phyloP scores from a whole-genome alignment of 1,139 yeast species.

The Yamadazyma atmosphaerica region DNA sequence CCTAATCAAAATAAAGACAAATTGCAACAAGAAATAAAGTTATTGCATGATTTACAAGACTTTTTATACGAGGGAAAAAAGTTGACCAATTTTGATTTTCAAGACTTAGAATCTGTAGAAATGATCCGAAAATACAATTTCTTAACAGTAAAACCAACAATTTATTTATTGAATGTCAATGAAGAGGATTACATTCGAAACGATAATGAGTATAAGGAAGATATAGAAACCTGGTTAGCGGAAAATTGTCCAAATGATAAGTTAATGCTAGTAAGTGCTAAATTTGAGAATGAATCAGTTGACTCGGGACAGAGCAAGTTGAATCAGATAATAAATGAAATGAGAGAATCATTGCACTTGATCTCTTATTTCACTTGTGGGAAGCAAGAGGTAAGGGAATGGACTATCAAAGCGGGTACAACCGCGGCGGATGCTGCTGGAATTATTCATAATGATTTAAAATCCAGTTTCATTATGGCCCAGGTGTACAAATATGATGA shows the following conservation, averaged over 20 bases:
- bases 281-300: slow-evolving; percentile 44
- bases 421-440: slow-evolving; percentile 94
- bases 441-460: slow-evolving; percentile 85
- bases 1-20: slow-evolving; percentile 28
- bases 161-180: slow-evolving; percentile 59
- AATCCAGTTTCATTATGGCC: slow-evolving; percentile 80
- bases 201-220: slow-evolving; percentile 43
- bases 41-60: slow-evolving; percentile 51
- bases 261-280: slow-evolving; percentile 60
- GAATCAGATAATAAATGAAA: slow-evolving; percentile 51
- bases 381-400: slow-evolving; percentile 84
- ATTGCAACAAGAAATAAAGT: slow-evolving; percentile 42
- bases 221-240: slow-evolving; percentile 52
- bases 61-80: slow-evolving; percentile 60
- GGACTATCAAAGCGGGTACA: slow-evolving; percentile 82
- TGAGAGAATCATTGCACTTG: slow-evolving; percentile 68
- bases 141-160: slow-evolving; percentile 70
- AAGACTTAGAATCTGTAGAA: slow-evolving; percentile 51
- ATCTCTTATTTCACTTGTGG: slow-evolving; percentile 94
- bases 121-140: slow-evolving; percentile 60
- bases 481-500: slow-evolving; percentile 87
- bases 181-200: slow-evolving; percentile 51
- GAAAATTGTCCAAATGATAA: slow-evolving; percentile 57
- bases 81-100: slow-evolving; percentile 50
- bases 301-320: slow-evolving; percentile 31